phyloP scores from a whole-genome alignment of 176 grass and related monocot species.

The bread wheat (Triticum aestivum) region IWGSC_CS_RefSeq_v2.1 NC_057795.1:212844225-212844724 shows the following conservation, averaged over 20 bases:
- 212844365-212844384: neutral
- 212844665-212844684: slow-evolving; percentile 92
- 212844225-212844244: neutral
- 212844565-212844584: slow-evolving; percentile 56
- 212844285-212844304: neutral
- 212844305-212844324: neutral
- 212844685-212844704: slow-evolving; percentile 99
- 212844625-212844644: slow-evolving; percentile 90
- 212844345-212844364: neutral
- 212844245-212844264: neutral
- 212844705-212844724: slow-evolving; percentile 91
- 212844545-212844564: slow-evolving; percentile 2
- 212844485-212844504: neutral
- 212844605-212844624: slow-evolving; percentile 85
- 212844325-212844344: neutral
- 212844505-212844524: neutral
- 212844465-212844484: neutral
- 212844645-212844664: slow-evolving; percentile 95
- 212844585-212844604: slow-evolving; percentile 80
- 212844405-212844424: neutral
- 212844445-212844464: neutral
- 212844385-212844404: neutral
- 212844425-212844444: neutral
- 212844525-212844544: neutral
- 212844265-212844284: neutral